These are phyloP conservation scores for Omphalotus guepiniiformis DNA, from an alignment of 768 basidiomycete genomes.

Conservation along the genomic window DNA sequence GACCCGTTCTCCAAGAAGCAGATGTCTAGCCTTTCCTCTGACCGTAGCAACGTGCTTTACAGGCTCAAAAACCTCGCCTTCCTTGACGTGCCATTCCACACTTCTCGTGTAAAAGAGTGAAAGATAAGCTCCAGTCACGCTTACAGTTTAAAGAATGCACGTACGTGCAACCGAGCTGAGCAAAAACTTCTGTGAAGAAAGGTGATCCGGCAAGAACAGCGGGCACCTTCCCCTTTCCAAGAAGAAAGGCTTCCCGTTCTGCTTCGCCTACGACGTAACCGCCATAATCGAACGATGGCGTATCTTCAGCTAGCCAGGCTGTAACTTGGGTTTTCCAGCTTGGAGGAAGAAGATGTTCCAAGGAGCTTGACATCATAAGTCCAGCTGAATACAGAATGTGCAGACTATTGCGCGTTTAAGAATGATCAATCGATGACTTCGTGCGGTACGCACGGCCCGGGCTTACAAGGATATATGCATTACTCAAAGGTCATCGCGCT, in stretches of 20 bases:
- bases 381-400: background rate
- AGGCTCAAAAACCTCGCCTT: constrained; percentile 80
- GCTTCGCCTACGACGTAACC: constrained; percentile 96
- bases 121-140: background rate
- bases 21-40: constrained; percentile 78
- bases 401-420: too few relatives aligned
- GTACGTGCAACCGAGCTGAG: constrained; percentile 84
- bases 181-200: constrained; percentile 92
- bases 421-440: too few relatives aligned
- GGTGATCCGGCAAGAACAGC: constrained; percentile 91
- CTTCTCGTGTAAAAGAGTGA: constrained; percentile 31
- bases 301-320: constrained; percentile 88
- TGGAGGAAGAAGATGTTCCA: constrained; percentile 81
- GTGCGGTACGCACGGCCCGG: too few relatives aligned
- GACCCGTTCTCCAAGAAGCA: constrained; percentile 89
- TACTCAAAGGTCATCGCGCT: too few relatives aligned
- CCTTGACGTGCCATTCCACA: constrained; percentile 89
- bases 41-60: constrained; percentile 88
- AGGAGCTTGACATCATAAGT: constrained; percentile 28
- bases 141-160: constrained; percentile 27
- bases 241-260: constrained; percentile 77
- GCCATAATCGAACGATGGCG: constrained; percentile 94
- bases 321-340: constrained; percentile 85
- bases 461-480: too few relatives aligned
- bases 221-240: constrained; percentile 80